Evolutionary conservation across 495 filamentous ascomycete species (phyloP).

Genomic region (Astrothelium macrocarpum): DNA sequence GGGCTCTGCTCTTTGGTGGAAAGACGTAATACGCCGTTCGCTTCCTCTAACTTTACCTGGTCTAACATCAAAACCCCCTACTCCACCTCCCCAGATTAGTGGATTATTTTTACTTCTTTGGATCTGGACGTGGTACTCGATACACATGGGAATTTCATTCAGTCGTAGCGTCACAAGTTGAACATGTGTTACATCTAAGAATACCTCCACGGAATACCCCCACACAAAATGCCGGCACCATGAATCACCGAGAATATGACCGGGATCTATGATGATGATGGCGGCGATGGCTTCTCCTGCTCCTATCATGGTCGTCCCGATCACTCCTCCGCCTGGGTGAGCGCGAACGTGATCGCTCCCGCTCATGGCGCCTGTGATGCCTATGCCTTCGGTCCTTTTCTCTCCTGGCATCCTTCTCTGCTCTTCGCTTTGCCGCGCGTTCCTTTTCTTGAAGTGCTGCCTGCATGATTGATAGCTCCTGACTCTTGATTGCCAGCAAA

Average conservation of each 20-base stretch:
- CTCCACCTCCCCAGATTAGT: no score
- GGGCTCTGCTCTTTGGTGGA: neutral
- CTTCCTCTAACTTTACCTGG: neutral
- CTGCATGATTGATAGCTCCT: slow-evolving; percentile 76
- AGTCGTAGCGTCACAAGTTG: no score
- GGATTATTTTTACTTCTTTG: no score
- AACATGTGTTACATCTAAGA: no score
- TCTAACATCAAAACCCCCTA: no score
- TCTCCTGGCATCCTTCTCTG: slow-evolving; percentile 29
- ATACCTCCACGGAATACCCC: no score
- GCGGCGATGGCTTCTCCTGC: slow-evolving; percentile 15
- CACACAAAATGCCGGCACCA: no score
- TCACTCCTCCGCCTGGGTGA: slow-evolving; percentile 16
- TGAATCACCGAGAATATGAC: slow-evolving; percentile 1
- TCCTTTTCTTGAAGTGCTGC: slow-evolving; percentile 39
- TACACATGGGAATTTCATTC: no score
- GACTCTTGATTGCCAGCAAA: slow-evolving; percentile 79
- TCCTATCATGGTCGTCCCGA: slow-evolving; percentile 27
- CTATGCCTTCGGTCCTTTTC: slow-evolving; percentile 37
- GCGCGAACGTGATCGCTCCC: slow-evolving; percentile 33
- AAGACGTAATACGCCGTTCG: neutral
- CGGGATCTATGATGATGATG: slow-evolving; percentile 16
- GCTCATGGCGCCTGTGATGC: slow-evolving; percentile 42
- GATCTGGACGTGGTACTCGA: no score
- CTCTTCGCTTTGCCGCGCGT: slow-evolving; percentile 17